Conservation (phyloP, 2,329 filamentous ascomycete genomes). For the Teratosphaeria gauchensis region DNA sequence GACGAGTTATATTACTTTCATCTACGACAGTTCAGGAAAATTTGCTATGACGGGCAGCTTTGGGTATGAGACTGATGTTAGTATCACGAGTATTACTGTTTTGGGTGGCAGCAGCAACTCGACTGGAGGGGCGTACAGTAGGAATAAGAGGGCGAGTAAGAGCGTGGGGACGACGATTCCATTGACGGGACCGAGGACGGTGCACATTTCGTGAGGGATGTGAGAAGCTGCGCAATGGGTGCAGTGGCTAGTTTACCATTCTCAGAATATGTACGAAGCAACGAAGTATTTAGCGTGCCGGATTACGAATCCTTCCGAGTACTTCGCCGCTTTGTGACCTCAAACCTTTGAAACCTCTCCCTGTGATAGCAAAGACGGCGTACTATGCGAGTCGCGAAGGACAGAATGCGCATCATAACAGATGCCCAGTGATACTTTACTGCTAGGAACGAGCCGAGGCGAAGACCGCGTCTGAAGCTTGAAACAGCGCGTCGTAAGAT, state of each 20-base stretch:
- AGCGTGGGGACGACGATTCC: conserved; percentile 2
- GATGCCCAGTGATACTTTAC: no score
- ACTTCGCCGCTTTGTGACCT: background rate
- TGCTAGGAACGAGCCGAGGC: background rate
- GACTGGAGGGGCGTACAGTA: background rate
- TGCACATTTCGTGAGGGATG: conserved; percentile 1
- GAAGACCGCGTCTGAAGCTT: background rate
- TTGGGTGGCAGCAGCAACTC: conserved; percentile 2
- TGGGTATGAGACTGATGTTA: conserved; percentile 35
- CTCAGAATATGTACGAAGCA: background rate
- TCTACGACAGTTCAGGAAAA: conserved; percentile 41
- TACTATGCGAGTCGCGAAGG: no score
- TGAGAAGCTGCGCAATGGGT: background rate
- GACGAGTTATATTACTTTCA: conserved; percentile 51
- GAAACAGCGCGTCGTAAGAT: background rate
- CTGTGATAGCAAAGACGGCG: no score
- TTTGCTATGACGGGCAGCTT: conserved; percentile 47
- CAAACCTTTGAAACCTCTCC: background rate
- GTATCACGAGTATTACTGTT: conserved; percentile 6
- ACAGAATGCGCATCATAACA: no score
- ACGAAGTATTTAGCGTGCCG: background rate
- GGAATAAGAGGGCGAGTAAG: background rate
- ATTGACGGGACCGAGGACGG: conserved; percentile 2
- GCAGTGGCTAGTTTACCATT: background rate
- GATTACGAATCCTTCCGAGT: background rate